phyloP scores from a whole-genome alignment of 2,329 filamentous ascomycete species.

The Sporothrix humicola region DNA sequence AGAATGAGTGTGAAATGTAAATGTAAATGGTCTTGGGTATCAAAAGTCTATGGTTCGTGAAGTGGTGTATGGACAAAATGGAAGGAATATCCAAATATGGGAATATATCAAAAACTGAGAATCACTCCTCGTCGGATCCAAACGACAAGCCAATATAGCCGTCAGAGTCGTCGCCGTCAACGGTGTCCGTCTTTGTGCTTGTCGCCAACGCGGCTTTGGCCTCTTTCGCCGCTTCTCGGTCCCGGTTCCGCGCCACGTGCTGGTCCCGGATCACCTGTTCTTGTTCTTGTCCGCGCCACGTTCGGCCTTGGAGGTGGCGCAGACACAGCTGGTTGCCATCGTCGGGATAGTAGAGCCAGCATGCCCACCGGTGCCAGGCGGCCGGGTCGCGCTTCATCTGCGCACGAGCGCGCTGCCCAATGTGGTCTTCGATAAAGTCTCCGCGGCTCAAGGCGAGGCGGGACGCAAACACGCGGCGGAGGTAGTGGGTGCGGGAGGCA shows the following conservation, averaged over 20 bases:
- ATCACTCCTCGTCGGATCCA: background rate
- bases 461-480: slow-evolving; percentile 56
- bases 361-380: slow-evolving; percentile 58
- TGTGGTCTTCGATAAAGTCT: slow-evolving; percentile 62
- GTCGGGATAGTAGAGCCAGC: slow-evolving; percentile 61
- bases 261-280: slow-evolving; percentile 38
- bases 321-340: slow-evolving; percentile 53
- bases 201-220: slow-evolving; percentile 1
- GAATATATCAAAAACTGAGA: background rate
- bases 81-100: background rate
- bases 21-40: slow-evolving; percentile 21
- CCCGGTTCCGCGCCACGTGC: slow-evolving; percentile 29
- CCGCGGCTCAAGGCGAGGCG: slow-evolving; percentile 57
- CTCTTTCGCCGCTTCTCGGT: slow-evolving; percentile 31
- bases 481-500: slow-evolving; percentile 56
- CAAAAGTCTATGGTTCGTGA: background rate
- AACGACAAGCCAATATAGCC: background rate
- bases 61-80: background rate
- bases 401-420: slow-evolving; percentile 59
- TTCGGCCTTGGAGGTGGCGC: slow-evolving; percentile 58
- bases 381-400: slow-evolving; percentile 62
- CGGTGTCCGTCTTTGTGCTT: no score
- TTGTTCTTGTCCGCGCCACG: slow-evolving; percentile 52
- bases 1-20: background rate
- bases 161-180: background rate